Evolutionary conservation across 441 rosid species (phyloP).

Genomic region (Isatis lusitanica): DNA sequence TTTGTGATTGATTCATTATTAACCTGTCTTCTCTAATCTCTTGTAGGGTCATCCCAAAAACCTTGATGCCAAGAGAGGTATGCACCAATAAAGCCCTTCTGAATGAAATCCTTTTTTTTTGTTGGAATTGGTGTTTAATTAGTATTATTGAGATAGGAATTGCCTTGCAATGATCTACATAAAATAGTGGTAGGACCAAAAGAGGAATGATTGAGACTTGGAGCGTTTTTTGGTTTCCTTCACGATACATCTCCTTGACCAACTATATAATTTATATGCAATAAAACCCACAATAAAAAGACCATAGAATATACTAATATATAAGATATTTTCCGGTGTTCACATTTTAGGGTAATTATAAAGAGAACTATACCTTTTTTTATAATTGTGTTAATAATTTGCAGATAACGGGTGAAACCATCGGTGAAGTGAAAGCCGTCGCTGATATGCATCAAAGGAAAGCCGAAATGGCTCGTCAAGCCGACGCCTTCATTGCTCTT

Average conservation of each 20-base stretch:
- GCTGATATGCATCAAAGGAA: constrained; percentile 79
- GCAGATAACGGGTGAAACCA: constrained; percentile 62
- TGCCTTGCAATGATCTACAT: constrained; percentile 33
- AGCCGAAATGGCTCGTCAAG: constrained; percentile 80
- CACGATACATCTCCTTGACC: constrained; percentile 38
- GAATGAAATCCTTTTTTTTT: not conserved
- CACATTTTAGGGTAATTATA: constrained; percentile 14
- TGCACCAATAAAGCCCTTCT: constrained; percentile 12
- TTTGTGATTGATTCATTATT: not conserved
- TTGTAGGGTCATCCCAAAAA: constrained; percentile 64
- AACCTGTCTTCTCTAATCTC: constrained; percentile 18
- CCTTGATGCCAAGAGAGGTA: constrained; percentile 68
- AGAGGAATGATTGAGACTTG: constrained; percentile 34
- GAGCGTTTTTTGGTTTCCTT: constrained; percentile 31
- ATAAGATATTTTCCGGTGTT: constrained; percentile 17
- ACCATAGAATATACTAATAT: constrained; percentile 5
- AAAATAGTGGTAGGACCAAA: constrained; percentile 43
- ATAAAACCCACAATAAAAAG: constrained; percentile 4
- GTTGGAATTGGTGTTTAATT: constrained; percentile 25
- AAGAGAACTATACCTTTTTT: not conserved
- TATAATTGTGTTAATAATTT: not conserved
- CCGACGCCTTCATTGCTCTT: constrained; percentile 72
- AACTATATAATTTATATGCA: constrained; percentile 28
- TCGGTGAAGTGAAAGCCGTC: constrained; percentile 67
- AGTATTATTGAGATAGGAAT: constrained; percentile 23